These are phyloP conservation scores for Citrullus amarus DNA, from an alignment of 306 rosid species.

Conservation along the genomic window DNA sequence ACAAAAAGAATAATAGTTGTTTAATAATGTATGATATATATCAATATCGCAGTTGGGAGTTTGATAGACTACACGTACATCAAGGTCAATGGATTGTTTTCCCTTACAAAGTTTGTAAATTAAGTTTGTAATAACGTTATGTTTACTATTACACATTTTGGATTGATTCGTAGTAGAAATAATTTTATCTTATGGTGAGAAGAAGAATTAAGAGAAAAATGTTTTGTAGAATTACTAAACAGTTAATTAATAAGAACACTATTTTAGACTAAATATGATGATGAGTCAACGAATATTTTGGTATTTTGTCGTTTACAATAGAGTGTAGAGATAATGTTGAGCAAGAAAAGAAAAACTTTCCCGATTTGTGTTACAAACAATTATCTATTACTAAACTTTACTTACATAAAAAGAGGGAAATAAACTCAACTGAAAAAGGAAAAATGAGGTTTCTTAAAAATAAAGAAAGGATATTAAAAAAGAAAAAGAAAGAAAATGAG, in stretches of 20 bases:
- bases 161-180: too few species aligned
- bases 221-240: neutral
- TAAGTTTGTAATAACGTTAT: too few species aligned
- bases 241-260: neutral
- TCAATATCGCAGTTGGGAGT: too few species aligned
- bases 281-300: neutral
- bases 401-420: neutral
- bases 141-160: too few species aligned
- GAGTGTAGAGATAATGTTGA: neutral
- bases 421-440: neutral
- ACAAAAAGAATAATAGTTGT: too few species aligned
- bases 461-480: neutral
- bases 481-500: neutral
- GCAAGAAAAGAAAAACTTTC: neutral
- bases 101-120: too few species aligned
- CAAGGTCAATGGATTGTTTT: too few species aligned
- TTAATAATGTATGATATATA: too few species aligned
- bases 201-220: neutral
- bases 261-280: neutral
- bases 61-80: too few species aligned
- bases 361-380: neutral
- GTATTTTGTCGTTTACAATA: neutral
- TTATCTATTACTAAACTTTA: neutral
- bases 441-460: neutral
- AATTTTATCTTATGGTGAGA: neutral